Evolutionary conservation across 1,284 basidiomycete species (phyloP).

Genomic region (Cutaneotrichosporon dermatis): DNA sequence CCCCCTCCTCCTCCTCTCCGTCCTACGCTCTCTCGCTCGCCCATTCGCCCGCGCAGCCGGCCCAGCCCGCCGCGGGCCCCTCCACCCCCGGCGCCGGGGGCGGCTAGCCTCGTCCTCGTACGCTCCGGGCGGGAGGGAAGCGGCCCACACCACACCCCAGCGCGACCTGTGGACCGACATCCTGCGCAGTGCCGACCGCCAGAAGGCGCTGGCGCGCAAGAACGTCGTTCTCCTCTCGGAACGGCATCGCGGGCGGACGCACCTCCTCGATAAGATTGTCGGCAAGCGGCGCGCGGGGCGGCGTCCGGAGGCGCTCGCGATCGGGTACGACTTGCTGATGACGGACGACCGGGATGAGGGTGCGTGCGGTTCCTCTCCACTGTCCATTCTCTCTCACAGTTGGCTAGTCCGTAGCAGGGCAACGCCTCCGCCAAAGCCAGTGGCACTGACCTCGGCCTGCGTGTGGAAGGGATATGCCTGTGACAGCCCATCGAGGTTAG

Average conservation of each 20-base stretch:
- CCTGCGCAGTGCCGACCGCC: conserved; percentile 76
- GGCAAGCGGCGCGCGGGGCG: conserved; percentile 10
- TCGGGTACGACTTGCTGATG: conserved; percentile 83
- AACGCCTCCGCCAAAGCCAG: too few relatives aligned
- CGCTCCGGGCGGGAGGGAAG: background rate
- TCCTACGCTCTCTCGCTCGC: too few relatives aligned
- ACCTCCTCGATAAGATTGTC: conserved; percentile 22
- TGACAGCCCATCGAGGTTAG: background rate
- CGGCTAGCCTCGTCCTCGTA: too few relatives aligned
- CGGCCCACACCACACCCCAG: background rate
- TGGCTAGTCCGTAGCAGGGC: too few relatives aligned
- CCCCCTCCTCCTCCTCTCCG: too few relatives aligned
- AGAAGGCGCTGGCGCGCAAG: conserved; percentile 66
- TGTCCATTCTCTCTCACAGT: background rate
- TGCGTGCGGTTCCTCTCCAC: conserved; percentile 44
- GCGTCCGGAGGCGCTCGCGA: conserved; percentile 59
- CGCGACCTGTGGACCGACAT: conserved; percentile 83
- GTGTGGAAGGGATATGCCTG: too few relatives aligned
- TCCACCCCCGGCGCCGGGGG: background rate
- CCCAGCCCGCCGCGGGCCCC: background rate
- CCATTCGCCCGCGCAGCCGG: too few relatives aligned
- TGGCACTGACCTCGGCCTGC: too few relatives aligned
- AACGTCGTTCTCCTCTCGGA: conserved; percentile 68
- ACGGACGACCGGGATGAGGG: conserved; percentile 87
- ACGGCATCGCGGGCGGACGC: conserved; percentile 50